These are phyloP conservation scores for Ophiostoma angusticollis DNA, from an alignment of 2,329 filamentous ascomycete species.

Conservation along the genomic window DNA sequence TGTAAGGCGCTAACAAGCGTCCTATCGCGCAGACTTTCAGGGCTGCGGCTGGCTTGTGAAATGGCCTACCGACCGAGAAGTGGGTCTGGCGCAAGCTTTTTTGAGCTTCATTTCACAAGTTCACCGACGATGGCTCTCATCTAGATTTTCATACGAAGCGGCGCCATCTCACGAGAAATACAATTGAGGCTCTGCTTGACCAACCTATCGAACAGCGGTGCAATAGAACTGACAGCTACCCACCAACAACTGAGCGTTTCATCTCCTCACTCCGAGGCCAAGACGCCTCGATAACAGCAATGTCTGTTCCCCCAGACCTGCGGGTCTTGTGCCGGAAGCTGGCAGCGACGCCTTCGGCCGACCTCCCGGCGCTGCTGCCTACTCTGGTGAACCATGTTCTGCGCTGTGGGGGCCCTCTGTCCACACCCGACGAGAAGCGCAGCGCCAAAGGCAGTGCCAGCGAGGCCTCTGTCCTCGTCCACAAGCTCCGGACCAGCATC, in stretches of 20 bases:
- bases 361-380: constrained; percentile 62
- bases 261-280: not conserved
- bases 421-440: constrained; percentile 43
- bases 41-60: no score
- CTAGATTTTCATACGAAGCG: no score
- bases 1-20: no score
- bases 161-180: no score
- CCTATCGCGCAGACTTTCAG: no score
- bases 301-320: constrained; percentile 42
- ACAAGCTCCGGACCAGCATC: constrained; percentile 70
- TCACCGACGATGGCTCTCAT: no score
- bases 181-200: no score
- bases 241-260: not conserved
- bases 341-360: constrained; percentile 54
- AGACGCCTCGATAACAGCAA: constrained; percentile 9
- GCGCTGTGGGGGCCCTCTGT: constrained; percentile 48
- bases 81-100: no score
- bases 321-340: constrained; percentile 56
- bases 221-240: not conserved
- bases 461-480: constrained; percentile 57
- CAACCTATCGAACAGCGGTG: not conserved
- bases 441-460: constrained; percentile 43
- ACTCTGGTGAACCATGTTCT: constrained; percentile 50
- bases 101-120: no score
- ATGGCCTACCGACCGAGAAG: no score